A percentile compares a stretch with the other conserved stretches of the same genome.
These are phyloP conservation scores for Cercospora sp. DNA, from an alignment of 2,329 filamentous ascomycete species.

Conservation along the genomic window DNA sequence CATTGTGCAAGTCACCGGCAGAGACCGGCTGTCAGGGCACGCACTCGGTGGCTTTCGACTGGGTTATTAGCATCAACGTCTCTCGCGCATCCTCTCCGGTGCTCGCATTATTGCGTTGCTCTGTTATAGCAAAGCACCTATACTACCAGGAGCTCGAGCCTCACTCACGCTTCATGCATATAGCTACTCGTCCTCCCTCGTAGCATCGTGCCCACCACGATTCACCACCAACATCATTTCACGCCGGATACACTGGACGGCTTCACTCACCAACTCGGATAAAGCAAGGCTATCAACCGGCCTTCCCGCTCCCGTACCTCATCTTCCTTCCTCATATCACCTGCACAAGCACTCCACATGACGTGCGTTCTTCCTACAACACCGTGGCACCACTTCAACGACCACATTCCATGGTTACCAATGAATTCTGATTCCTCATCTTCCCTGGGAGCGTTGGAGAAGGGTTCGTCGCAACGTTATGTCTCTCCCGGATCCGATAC, in stretches of 20 bases:
- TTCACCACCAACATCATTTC: slow-evolving; percentile 5
- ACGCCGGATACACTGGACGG: slow-evolving; percentile 31
- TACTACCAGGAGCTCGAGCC: slow-evolving; percentile 19
- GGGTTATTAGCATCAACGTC: slow-evolving; percentile 31
- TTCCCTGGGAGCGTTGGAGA: slow-evolving; percentile 28
- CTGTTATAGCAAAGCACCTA: slow-evolving; percentile 16
- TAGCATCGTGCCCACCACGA: not conserved
- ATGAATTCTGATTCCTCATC: slow-evolving; percentile 35
- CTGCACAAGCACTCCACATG: slow-evolving; percentile 28
- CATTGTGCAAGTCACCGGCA: slow-evolving; percentile 27
- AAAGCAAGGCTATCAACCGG: not conserved
- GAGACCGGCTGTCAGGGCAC: slow-evolving; percentile 23
- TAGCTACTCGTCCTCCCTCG: slow-evolving; percentile 20
- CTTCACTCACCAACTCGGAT: not conserved
- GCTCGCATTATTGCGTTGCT: slow-evolving; percentile 16
- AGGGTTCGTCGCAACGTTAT: slow-evolving; percentile 33
- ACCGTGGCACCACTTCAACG: slow-evolving; percentile 35
- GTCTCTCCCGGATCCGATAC: slow-evolving; percentile 36
- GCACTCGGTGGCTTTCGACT: slow-evolving; percentile 23
- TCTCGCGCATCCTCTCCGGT: slow-evolving; percentile 23
- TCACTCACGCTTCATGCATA: slow-evolving; percentile 20
- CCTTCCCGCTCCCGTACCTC: not conserved
- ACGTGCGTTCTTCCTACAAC: slow-evolving; percentile 37
- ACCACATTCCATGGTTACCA: slow-evolving; percentile 35
- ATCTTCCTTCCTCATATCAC: slow-evolving; percentile 8